Percentiles rank a stretch among this genome's conserved stretches.
phyloP scores from a whole-genome alignment of 2,329 filamentous ascomycete genomes.

The Penicillium digitatum region DNA sequence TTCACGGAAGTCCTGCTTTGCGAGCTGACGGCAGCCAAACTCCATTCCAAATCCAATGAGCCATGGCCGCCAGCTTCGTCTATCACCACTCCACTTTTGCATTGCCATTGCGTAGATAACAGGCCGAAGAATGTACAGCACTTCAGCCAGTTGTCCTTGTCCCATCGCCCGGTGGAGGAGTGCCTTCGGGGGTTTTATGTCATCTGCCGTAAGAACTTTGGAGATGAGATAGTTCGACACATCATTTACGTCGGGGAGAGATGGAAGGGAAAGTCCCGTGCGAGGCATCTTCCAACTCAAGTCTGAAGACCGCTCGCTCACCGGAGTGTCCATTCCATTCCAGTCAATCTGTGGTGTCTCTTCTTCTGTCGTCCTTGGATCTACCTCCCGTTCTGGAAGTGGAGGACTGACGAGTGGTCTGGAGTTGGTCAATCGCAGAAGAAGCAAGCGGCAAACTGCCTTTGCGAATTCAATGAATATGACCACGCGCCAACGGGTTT shows the following conservation, averaged over 20 bases:
- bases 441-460: conserved; percentile 73
- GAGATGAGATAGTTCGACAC: conserved; percentile 83
- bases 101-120: conserved; percentile 81
- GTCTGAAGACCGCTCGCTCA: conserved; percentile 41
- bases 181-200: conserved; percentile 86
- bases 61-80: conserved; percentile 88
- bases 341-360: conserved; percentile 39
- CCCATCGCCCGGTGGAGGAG: conserved; percentile 71
- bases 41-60: conserved; percentile 79
- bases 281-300: conserved; percentile 86
- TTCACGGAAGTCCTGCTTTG: conserved; percentile 61
- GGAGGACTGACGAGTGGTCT: conserved; percentile 78
- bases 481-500: conserved; percentile 78
- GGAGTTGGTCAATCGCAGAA: conserved; percentile 77
- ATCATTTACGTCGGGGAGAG: conserved; percentile 73
- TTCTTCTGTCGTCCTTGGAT: conserved; percentile 58
- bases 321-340: conserved; percentile 47
- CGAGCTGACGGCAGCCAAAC: conserved; percentile 81
- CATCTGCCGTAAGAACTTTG: conserved; percentile 89
- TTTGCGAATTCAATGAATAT: conserved; percentile 82
- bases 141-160: conserved; percentile 77
- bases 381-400: conserved; percentile 77
- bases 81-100: conserved; percentile 66
- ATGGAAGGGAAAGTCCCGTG: conserved; percentile 80
- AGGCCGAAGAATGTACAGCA: conserved; percentile 87